A percentile compares a stretch with the other conserved stretches of the same genome.
phyloP scores from a whole-genome alignment of 495 filamentous ascomycete genomes.

The Pseudoneurospora amorphoporcata region DNA sequence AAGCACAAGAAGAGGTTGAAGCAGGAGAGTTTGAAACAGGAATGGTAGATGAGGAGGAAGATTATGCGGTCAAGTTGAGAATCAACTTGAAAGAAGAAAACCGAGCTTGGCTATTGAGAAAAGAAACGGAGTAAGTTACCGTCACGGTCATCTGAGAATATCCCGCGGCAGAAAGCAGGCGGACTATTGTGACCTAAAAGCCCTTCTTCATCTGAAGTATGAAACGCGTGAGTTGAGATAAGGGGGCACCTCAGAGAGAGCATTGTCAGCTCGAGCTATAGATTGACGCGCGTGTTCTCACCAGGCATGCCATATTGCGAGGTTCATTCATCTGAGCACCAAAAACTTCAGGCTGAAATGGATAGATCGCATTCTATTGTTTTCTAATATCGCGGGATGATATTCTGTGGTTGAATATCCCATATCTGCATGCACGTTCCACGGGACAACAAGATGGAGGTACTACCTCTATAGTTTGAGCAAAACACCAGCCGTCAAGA shows the following conservation, averaged over 20 bases:
- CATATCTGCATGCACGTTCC: not conserved
- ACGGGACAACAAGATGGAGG: not conserved
- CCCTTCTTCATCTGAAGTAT: not conserved
- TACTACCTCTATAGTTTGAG: not conserved
- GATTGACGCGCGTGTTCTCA: not conserved
- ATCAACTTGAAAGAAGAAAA: not conserved
- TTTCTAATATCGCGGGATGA: not conserved
- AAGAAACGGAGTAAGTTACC: not conserved
- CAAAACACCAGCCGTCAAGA: no score
- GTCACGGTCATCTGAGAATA: not conserved
- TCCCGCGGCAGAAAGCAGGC: not conserved
- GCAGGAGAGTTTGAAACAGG: not conserved
- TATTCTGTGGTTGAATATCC: not conserved
- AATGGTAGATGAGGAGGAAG: not conserved
- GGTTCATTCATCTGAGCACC: not conserved
- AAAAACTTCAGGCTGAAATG: not conserved
- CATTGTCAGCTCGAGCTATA: not conserved
- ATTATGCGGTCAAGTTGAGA: not conserved
- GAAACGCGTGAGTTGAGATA: not conserved
- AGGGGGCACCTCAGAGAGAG: not conserved
- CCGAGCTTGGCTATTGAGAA: not conserved
- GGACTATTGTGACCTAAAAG: not conserved
- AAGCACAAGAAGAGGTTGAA: not conserved
- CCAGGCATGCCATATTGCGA: not conserved
- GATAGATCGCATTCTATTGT: not conserved